Conservation (phyloP, 2,329 filamentous ascomycete species). For the Berkeleyomyces basicola region DNA sequence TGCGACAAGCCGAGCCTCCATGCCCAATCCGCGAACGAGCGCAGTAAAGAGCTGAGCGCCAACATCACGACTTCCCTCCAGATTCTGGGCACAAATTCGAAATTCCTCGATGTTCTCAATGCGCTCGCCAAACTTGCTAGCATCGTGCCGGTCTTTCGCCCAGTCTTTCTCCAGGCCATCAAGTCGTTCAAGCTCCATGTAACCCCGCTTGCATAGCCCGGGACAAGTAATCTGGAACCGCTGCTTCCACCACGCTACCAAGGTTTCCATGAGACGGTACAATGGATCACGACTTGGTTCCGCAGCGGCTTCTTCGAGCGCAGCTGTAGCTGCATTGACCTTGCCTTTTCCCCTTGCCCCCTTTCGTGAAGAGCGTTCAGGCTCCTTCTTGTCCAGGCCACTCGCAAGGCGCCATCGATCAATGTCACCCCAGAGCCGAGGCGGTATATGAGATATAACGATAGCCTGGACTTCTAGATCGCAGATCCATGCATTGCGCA, state of each 20-base stretch:
- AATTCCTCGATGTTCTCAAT: slow-evolving; percentile 53
- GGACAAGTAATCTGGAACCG: slow-evolving; percentile 62
- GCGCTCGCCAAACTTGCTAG: slow-evolving; percentile 56
- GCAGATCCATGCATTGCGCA: slow-evolving; percentile 71
- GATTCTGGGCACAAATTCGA: slow-evolving; percentile 47
- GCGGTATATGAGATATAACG: slow-evolving; percentile 55
- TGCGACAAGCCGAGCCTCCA: slow-evolving; percentile 70
- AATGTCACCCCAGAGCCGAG: slow-evolving; percentile 52
- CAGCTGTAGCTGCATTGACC: slow-evolving; percentile 37
- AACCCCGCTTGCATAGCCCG: slow-evolving; percentile 75
- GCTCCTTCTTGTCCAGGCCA: slow-evolving; percentile 32
- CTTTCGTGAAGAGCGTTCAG: slow-evolving; percentile 3
- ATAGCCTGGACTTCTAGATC: slow-evolving; percentile 60
- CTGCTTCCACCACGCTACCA: slow-evolving; percentile 81
- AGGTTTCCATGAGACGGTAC: slow-evolving; percentile 53
- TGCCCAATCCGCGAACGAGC: slow-evolving; percentile 58
- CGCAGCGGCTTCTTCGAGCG: slow-evolving; percentile 50
- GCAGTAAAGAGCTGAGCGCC: slow-evolving; percentile 84
- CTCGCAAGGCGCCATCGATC: slow-evolving; percentile 56
- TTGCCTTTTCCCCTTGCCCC: slow-evolving; percentile 26
- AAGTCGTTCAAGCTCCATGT: slow-evolving; percentile 60
- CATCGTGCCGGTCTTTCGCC: slow-evolving; percentile 43
- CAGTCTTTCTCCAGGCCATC: slow-evolving; percentile 59
- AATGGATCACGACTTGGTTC: slow-evolving; percentile 75
- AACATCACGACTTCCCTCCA: slow-evolving; percentile 70